phyloP scores from a whole-genome alignment of 2,329 filamentous ascomycete genomes.

The Venturia nashicola region DNA sequence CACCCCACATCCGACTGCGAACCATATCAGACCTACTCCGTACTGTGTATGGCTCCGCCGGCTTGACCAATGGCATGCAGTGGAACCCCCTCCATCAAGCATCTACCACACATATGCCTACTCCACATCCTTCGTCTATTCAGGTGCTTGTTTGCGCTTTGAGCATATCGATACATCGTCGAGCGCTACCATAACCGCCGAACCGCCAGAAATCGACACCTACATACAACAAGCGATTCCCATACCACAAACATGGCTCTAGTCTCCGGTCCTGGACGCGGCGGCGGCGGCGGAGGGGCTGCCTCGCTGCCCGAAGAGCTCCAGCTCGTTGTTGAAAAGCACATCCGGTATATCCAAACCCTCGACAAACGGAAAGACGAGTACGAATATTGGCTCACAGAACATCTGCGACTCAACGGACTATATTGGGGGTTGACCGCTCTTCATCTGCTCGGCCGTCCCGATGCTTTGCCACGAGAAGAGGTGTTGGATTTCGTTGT shows the following conservation, averaged over 20 bases:
- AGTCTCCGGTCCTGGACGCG: constrained; percentile 47
- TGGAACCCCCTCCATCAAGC: background rate
- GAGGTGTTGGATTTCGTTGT: constrained; percentile 87
- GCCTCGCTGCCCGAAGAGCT: constrained; percentile 23
- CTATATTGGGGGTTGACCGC: constrained; percentile 94
- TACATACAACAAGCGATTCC: background rate
- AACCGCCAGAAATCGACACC: background rate
- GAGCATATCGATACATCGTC: background rate
- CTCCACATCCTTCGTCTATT: background rate
- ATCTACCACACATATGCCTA: background rate
- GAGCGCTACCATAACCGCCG: background rate
- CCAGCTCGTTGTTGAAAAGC: constrained; percentile 47
- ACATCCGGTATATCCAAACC: constrained; percentile 87
- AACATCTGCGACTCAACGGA: constrained; percentile 89
- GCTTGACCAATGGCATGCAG: background rate
- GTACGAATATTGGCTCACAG: constrained; percentile 94
- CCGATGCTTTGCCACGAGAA: constrained; percentile 67
- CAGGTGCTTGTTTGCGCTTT: background rate
- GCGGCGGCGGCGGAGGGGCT: constrained; percentile 30
- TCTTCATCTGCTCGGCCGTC: constrained; percentile 69
- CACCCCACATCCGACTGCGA: background rate
- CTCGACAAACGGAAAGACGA: constrained; percentile 90
- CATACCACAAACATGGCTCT: constrained; percentile 38
- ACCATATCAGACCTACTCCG: background rate
- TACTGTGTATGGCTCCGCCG: background rate